These are phyloP conservation scores for Fusarium austroafricanum DNA, from an alignment of 2,329 filamentous ascomycete genomes.

Conservation along the genomic window DNA sequence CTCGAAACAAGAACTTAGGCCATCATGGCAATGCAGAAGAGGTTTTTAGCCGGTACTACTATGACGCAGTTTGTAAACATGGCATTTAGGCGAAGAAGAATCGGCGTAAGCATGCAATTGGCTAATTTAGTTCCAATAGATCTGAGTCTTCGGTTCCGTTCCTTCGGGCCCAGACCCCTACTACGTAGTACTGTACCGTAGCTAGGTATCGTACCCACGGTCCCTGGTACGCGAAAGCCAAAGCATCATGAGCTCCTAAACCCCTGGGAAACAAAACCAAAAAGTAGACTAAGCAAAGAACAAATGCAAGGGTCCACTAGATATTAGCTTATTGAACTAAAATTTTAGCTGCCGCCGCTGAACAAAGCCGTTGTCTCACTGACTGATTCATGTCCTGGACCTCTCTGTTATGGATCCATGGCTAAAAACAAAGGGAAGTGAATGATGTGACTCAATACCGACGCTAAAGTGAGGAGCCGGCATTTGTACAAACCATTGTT, in stretches of 20 bases:
- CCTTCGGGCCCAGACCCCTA: constrained; percentile 17
- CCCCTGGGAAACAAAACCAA: neutral
- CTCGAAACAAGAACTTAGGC: neutral
- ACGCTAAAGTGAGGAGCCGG: constrained; percentile 20
- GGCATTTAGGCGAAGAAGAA: neutral
- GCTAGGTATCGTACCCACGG: no score
- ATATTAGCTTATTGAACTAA: neutral
- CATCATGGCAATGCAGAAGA: neutral
- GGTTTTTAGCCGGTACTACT: neutral
- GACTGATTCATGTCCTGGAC: neutral
- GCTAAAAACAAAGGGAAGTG: neutral
- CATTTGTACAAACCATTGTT: neutral
- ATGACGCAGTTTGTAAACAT: neutral
- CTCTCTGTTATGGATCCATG: neutral
- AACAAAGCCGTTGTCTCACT: neutral
- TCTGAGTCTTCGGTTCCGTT: constrained; percentile 18
- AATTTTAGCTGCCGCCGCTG: neutral
- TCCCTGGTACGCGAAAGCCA: constrained; percentile 1
- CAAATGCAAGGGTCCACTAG: neutral
- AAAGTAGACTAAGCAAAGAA: neutral
- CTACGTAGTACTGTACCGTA: no score
- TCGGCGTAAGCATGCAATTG: neutral
- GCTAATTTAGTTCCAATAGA: neutral
- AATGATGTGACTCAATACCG: constrained; percentile 17
- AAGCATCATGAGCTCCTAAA: neutral